These are phyloP conservation scores for Recurvomyces mirabilis DNA, from an alignment of 495 filamentous ascomycete species.

Conservation along the genomic window DNA sequence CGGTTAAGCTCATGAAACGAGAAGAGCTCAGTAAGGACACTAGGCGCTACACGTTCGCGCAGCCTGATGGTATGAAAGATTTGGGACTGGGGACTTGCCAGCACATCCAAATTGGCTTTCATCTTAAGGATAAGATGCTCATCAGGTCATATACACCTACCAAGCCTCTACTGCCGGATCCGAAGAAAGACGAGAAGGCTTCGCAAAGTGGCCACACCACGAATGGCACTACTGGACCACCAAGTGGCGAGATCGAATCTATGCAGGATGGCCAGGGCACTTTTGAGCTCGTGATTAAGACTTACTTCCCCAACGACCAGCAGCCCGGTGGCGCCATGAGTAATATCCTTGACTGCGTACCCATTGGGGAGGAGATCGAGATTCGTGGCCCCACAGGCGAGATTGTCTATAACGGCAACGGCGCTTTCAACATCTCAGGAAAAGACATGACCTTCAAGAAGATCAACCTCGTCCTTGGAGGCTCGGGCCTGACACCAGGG, in stretches of 20 bases:
- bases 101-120: conserved; percentile 30
- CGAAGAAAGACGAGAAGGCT: neutral
- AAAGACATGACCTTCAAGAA: conserved; percentile 17
- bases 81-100: conserved; percentile 29
- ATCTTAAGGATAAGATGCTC: conserved; percentile 26
- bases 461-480: conserved; percentile 19
- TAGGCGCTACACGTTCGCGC: conserved; percentile 25
- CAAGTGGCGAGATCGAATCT: neutral
- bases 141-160: conserved; percentile 26
- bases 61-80: conserved; percentile 17
- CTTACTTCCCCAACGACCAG: conserved; percentile 21
- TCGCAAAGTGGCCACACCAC: neutral
- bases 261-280: conserved; percentile 16
- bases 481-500: conserved; percentile 26
- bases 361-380: conserved; percentile 24
- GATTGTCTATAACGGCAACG: conserved; percentile 21
- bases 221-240: too few species aligned
- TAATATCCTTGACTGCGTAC: conserved; percentile 26
- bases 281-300: conserved; percentile 23
- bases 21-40: conserved; percentile 25
- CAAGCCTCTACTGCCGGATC: conserved; percentile 17
- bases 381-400: conserved; percentile 22
- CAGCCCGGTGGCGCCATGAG: conserved; percentile 26
- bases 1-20: conserved; percentile 20
- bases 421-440: conserved; percentile 17